A percentile compares a stretch with the other conserved stretches of the same genome.
These are phyloP conservation scores for Metarhizium robertsii DNA, from an alignment of 2,329 filamentous ascomycete genomes.

Conservation along the genomic window DNA sequence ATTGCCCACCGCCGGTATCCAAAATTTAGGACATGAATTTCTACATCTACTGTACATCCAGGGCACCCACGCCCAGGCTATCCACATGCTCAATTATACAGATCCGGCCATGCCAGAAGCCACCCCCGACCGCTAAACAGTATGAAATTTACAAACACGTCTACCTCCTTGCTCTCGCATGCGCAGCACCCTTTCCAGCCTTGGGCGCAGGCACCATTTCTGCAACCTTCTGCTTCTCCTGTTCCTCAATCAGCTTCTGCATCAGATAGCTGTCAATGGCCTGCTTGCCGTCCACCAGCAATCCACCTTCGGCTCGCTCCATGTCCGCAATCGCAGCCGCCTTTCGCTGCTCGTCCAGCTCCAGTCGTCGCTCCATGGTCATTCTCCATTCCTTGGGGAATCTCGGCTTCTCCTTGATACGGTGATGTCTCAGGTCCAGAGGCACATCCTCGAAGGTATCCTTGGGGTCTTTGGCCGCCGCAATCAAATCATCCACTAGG, in stretches of 20 bases:
- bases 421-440: constrained; percentile 79
- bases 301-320: constrained; percentile 40
- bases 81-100: background rate
- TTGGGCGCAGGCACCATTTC: constrained; percentile 19
- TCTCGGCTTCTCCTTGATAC: constrained; percentile 53
- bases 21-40: background rate
- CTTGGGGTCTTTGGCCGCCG: constrained; percentile 63
- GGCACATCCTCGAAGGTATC: constrained; percentile 87
- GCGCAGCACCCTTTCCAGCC: constrained; percentile 7
- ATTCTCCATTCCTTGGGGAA: constrained; percentile 83
- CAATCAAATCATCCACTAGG: constrained; percentile 62
- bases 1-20: no score
- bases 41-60: background rate
- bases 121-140: background rate
- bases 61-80: background rate
- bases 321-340: constrained; percentile 44
- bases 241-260: constrained; percentile 23
- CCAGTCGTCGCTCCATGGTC: constrained; percentile 55
- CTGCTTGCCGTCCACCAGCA: constrained; percentile 48
- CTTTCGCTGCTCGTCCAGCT: constrained; percentile 54
- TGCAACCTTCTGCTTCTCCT: constrained; percentile 22
- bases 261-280: constrained; percentile 31
- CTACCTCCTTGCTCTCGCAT: constrained; percentile 9
- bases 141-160: background rate
- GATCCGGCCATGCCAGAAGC: background rate